phyloP scores from a whole-genome alignment of 2,329 filamentous ascomycete genomes.

The Neopestalotiopsis rosae region DNA sequence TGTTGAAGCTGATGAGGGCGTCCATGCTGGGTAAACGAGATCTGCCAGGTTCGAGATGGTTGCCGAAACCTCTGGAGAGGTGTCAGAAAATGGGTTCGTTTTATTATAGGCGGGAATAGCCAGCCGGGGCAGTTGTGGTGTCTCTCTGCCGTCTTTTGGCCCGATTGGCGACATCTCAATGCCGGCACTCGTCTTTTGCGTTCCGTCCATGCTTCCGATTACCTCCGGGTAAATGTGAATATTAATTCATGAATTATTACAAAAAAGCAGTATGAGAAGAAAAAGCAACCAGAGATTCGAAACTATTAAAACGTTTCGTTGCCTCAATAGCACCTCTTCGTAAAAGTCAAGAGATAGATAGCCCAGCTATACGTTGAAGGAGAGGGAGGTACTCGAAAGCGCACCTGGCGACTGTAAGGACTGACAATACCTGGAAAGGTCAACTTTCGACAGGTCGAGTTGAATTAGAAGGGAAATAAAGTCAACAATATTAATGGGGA shows the following conservation, averaged over 20 bases:
- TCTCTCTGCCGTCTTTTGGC: slow-evolving; percentile 25
- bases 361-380: slow-evolving; percentile 2
- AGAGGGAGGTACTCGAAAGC: background rate
- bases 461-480: slow-evolving; percentile 8
- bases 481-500: background rate
- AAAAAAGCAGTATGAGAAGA: background rate
- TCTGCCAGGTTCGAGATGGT: slow-evolving; percentile 19
- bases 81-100: background rate
- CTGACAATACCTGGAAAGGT: slow-evolving; percentile 36
- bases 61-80: slow-evolving; percentile 20
- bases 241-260: background rate
- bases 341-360: slow-evolving; percentile 2
- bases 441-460: slow-evolving; percentile 36
- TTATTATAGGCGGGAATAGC: slow-evolving; percentile 12
- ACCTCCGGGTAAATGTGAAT: background rate
- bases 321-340: background rate
- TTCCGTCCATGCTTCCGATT: background rate
- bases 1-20: background rate
- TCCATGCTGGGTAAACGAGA: background rate
- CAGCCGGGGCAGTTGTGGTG: slow-evolving; percentile 32
- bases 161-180: background rate
- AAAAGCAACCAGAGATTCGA: background rate
- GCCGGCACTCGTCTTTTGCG: background rate
- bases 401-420: slow-evolving; percentile 19
- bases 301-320: background rate